Base-by-base conservation (phyloP, 2,329 filamentous ascomycete genomes). In the Fusarium sp. region DNA sequence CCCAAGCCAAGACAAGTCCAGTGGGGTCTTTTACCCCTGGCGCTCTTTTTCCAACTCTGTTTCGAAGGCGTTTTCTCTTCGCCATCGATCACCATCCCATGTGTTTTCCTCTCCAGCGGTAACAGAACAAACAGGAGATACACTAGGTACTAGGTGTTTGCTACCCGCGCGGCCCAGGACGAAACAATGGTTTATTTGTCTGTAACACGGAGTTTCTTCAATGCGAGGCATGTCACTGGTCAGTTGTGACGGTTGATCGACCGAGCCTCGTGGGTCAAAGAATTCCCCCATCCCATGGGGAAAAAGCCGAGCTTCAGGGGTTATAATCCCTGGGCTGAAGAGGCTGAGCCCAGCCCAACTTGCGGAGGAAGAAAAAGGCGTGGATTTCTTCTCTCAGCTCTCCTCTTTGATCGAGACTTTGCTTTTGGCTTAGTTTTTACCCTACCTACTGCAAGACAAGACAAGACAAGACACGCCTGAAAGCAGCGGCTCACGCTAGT, bases 141-240 rank as follows among this genome's bases (percentile, higher is more conserved):
- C 27, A 29, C 34, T 40, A 29, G 29, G 47, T 60, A 42, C 31
- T 50, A 57, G 52, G 27, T 34, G 37, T 37, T 24, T 27, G 63
- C 31, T 77, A 78, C 66, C 76, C 76, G 76, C 76, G 76, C 76
- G 76, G 72, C 64, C 67, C 27, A 29, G 73, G 65, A 62, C 76
- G 76, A 78, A 77, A 77, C 76, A 72, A 56, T 62, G 59, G 56
- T 65, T 68, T 64, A 68, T 71, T 45, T 62, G 60, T 74, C 72
- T 75, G 72, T 75, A 73, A 74, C 69, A 73, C 69, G 11, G 40
- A 40, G 22, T 45, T 57, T 22, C 27, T 59, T 75, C 59, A 62
- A 59, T 29, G 16, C 22, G 47, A n/a, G 37, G 57, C 35, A 54
- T 37, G 42, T 66, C 69, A 72, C 71, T 78, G 74, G 75, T 31